Evolutionary conservation across 371 early-diverging fungal genomes (phyloP).

Genomic region (Mucor mucedo): DNA sequence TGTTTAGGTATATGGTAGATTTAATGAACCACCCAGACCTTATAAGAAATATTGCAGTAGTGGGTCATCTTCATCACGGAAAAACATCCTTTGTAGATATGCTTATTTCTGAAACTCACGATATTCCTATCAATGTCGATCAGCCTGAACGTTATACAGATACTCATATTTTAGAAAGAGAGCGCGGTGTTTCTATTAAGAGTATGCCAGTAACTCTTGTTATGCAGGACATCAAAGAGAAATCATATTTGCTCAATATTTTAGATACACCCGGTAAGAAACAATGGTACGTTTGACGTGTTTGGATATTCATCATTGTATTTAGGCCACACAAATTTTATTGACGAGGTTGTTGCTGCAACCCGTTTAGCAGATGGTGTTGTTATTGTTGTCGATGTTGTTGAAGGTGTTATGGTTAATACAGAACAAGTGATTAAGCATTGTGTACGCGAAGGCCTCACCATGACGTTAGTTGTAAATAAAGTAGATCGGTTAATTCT

Average conservation of each 20-base stretch:
- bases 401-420: conserved; percentile 96
- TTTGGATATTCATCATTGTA: background rate
- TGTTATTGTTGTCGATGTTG: conserved; percentile 94
- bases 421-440: conserved; percentile 91
- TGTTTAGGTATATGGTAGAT: conserved; percentile 81
- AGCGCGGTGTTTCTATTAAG: conserved; percentile 90
- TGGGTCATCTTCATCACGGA: conserved; percentile 97
- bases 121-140: conserved; percentile 64
- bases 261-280: conserved; percentile 91
- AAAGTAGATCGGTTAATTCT: conserved; percentile 96
- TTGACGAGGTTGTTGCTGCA: conserved; percentile 92
- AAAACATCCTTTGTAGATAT: conserved; percentile 94
- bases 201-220: conserved; percentile 93
- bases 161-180: conserved; percentile 90
- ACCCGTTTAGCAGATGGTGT: conserved; percentile 91
- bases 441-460: conserved; percentile 79
- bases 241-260: conserved; percentile 88
- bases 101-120: conserved; percentile 89
- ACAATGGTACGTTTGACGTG: background rate
- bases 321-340: conserved; percentile 90
- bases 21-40: conserved; percentile 82
- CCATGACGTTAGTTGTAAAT: conserved; percentile 90
- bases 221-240: conserved; percentile 84
- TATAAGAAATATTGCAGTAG: conserved; percentile 87
- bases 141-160: conserved; percentile 87